A percentile compares a stretch with the other conserved stretches of the same genome.
Conservation (phyloP, 1,284 basidiomycete species). For the Farysia itapuensis region DNA sequence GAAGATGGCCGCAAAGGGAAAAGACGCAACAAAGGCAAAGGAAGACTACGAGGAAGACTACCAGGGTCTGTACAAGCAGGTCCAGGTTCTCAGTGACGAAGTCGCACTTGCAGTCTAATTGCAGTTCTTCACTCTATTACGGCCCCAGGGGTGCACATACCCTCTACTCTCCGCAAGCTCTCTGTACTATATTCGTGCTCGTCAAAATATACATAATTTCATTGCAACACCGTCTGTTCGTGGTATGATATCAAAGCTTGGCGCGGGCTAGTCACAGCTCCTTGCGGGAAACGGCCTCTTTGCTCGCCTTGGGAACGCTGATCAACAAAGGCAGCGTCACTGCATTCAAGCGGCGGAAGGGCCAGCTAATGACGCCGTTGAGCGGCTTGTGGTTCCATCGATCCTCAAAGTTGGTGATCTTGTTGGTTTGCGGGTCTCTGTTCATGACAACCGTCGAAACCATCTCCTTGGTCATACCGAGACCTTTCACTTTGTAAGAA, state of each 20-base stretch:
- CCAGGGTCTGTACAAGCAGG: conserved; percentile 80
- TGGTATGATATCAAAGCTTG: too few relatives aligned
- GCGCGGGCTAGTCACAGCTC: conserved; percentile 3
- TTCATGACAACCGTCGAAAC: conserved; percentile 69
- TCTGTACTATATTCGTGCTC: too few relatives aligned
- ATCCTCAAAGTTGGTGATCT: conserved; percentile 68
- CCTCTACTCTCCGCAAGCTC: too few relatives aligned
- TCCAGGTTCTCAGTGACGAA: conserved; percentile 29
- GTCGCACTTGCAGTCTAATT: conserved; percentile 35
- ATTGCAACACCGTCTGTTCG: too few relatives aligned
- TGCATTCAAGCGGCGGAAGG: conserved; percentile 25
- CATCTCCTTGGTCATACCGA: conserved; percentile 66
- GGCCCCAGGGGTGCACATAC: too few relatives aligned
- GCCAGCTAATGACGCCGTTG: conserved; percentile 5
- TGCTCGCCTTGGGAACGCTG: conserved; percentile 10
- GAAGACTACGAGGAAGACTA: conserved; percentile 82
- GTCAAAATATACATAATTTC: too few relatives aligned
- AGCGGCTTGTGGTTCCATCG: conserved; percentile 63
- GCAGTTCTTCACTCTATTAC: too few relatives aligned
- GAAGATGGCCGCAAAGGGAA: conserved; percentile 68
- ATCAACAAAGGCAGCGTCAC: conserved; percentile 10
- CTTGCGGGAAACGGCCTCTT: not conserved
- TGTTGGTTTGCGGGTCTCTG: conserved; percentile 67
- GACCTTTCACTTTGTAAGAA: conserved; percentile 64
- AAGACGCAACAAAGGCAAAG: conserved; percentile 63